Evolutionary conservation across 805 yeast species (phyloP).

Genomic region (Wickerhamomyces mucosus): DNA sequence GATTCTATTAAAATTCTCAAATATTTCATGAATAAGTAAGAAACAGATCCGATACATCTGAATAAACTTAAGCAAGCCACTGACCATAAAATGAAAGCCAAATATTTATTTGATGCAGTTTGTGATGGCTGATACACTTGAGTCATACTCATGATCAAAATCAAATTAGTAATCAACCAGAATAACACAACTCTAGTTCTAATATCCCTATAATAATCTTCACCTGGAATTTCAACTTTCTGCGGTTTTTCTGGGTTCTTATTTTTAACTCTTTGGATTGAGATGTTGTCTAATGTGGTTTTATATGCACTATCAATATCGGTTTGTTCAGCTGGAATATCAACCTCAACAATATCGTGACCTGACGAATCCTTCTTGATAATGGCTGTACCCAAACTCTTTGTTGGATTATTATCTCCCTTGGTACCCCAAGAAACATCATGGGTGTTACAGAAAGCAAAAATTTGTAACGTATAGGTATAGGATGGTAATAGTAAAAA

Average conservation of each 20-base stretch:
- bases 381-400: slow-evolving; percentile 66
- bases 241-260: slow-evolving; percentile 35
- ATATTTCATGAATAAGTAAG: slow-evolving; percentile 43
- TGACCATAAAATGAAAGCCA: slow-evolving; percentile 82
- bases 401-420: slow-evolving; percentile 74
- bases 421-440: slow-evolving; percentile 99
- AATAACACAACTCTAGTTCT: slow-evolving; percentile 90
- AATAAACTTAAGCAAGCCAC: slow-evolving; percentile 78
- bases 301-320: slow-evolving; percentile 80
- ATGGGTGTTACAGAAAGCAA: slow-evolving; percentile 96
- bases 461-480: slow-evolving; percentile 86
- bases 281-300: slow-evolving; percentile 60
- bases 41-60: slow-evolving; percentile 75
- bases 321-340: slow-evolving; percentile 55
- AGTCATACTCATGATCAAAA: slow-evolving; percentile 78
- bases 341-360: slow-evolving; percentile 70
- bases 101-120: slow-evolving; percentile 59
- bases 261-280: slow-evolving; percentile 59
- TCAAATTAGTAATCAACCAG: slow-evolving; percentile 83
- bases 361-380: slow-evolving; percentile 65
- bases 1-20: slow-evolving; percentile 30
- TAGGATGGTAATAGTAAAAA: slow-evolving; percentile 85
- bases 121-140: slow-evolving; percentile 70
- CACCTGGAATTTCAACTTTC: slow-evolving; percentile 32
- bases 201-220: slow-evolving; percentile 90